These are phyloP conservation scores for Podaxis sp. DNA, from an alignment of 768 basidiomycete species.

Conservation along the genomic window DNA sequence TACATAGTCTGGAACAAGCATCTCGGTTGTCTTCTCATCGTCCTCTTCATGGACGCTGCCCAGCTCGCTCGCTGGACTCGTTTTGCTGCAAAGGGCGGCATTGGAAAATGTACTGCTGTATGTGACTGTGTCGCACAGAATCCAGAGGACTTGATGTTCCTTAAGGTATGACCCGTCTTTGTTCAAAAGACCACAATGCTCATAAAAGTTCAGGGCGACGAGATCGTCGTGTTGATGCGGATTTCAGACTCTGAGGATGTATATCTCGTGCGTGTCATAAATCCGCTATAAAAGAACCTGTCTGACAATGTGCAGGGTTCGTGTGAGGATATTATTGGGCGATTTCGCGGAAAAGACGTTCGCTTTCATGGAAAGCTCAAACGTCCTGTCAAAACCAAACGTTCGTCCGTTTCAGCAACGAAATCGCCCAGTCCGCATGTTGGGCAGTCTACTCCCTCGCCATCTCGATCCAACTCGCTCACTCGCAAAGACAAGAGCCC, in stretches of 20 bases:
- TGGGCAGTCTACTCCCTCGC: conserved; percentile 10
- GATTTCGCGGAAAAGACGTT: conserved; percentile 64
- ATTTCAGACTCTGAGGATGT: conserved; percentile 49
- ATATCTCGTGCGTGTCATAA: conserved; percentile 51
- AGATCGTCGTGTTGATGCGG: conserved; percentile 78
- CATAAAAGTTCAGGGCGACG: conserved; percentile 57
- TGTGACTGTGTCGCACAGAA: conserved; percentile 76
- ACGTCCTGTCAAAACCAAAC: conserved; percentile 76
- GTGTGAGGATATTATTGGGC: conserved; percentile 85
- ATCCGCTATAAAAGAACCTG: background rate
- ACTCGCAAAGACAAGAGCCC: conserved; percentile 4
- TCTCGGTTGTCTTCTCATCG: background rate
- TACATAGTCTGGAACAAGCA: background rate
- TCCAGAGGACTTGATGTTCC: conserved; percentile 81
- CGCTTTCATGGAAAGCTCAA: conserved; percentile 75
- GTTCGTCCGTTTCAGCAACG: conserved; percentile 41
- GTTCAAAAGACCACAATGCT: background rate
- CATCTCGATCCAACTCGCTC: background rate
- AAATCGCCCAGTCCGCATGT: conserved; percentile 14
- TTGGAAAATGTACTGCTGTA: conserved; percentile 74
- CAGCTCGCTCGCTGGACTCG: conserved; percentile 81
- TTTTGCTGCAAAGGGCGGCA: conserved; percentile 84
- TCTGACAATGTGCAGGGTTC: conserved; percentile 54
- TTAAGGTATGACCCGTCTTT: conserved; percentile 54
- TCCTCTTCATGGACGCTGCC: conserved; percentile 57